Conservation (phyloP, 176 grass and related monocot species). For the Metroxylon sagu region DNA sequence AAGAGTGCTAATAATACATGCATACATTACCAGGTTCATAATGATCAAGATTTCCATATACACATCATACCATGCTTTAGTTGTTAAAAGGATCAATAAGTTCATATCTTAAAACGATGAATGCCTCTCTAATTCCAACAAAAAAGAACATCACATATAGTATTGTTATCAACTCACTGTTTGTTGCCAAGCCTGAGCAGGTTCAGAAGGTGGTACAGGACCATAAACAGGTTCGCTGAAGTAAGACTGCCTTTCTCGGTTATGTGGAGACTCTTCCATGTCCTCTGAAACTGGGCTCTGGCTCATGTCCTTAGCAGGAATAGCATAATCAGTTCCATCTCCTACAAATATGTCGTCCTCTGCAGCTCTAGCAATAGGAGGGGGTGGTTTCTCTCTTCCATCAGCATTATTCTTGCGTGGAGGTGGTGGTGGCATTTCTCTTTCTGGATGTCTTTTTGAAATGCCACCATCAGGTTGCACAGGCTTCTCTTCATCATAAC, state of each 20-base stretch:
- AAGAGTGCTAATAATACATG: too few species aligned
- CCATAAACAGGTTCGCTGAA: constrained; percentile 89
- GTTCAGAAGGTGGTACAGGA: constrained; percentile 65
- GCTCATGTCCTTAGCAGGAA: constrained; percentile 82
- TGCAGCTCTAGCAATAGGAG: constrained; percentile 40
- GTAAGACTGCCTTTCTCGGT: constrained; percentile 60
- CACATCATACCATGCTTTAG: too few species aligned
- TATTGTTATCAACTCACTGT: constrained; percentile 44
- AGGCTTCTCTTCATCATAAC: constrained; percentile 47
- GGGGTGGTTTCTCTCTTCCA: constrained; percentile 42
- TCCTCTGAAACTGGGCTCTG: constrained; percentile 75
- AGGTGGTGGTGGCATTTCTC: constrained; percentile 41
- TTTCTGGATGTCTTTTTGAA: constrained; percentile 45
- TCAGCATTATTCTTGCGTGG: constrained; percentile 36
- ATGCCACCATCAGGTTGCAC: constrained; percentile 35
- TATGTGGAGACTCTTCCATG: constrained; percentile 68
- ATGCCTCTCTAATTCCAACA: too few species aligned
- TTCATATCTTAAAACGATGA: too few species aligned
- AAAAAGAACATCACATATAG: too few species aligned
- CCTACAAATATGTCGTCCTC: constrained; percentile 87
- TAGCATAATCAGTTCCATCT: constrained; percentile 70
- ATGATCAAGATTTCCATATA: too few species aligned
- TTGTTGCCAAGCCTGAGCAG: constrained; percentile 67
- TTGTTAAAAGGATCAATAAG: too few species aligned
- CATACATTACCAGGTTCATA: too few species aligned